Base-by-base conservation (phyloP, 345 rosid species). In the Boechera divaricarpa region DNA sequence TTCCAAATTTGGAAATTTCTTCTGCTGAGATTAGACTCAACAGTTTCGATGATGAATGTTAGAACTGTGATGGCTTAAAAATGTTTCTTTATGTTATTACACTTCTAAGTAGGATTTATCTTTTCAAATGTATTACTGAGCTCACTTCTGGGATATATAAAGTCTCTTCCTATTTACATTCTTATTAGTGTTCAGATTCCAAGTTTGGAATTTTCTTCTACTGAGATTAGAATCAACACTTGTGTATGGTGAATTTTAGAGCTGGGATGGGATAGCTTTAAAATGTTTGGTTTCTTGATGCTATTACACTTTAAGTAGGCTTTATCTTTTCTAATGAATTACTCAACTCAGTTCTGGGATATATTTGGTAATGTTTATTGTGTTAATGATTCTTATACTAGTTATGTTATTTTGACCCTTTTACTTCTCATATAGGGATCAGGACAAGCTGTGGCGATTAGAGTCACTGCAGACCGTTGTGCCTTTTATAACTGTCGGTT, bases 401-500 rank as follows among this genome's bases (percentile, higher is more conserved):
- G 5, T 5, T 9, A n/a, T 54, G 58, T 12, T 29, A 28, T 38
- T 13, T 62, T 65, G 68, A 57, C 67, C 3, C 10, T 55, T 58
- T 12, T 29, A 28, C 11, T 39, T 67, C 6, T 1, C 24, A 51
- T 71, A 15, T 67, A 90, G 98, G 99, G 98, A 78, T 95, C 99
- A 57, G 96, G 94, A 39, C 99, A 95, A 85, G 98, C 97, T 63
- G 99, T 95, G 68, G 99, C 98, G 6, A 83, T 92, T 69, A 79
- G 99, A 79, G 92, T 91, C 60, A 95, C 99, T 7, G 98, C 98
- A 44, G 98, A 92, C 78, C 87, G 97, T 41, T 95, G 99, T 51
- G 97, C 97, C 10, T 95, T 95, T 81, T 95, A 95, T 72, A 87
- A 91, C 61, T 95, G 99, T 86, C 83, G 96, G 73, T 92, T 92